Base-by-base conservation (phyloP, 345 rosid genomes). In the Mercurialis annua region DNA sequence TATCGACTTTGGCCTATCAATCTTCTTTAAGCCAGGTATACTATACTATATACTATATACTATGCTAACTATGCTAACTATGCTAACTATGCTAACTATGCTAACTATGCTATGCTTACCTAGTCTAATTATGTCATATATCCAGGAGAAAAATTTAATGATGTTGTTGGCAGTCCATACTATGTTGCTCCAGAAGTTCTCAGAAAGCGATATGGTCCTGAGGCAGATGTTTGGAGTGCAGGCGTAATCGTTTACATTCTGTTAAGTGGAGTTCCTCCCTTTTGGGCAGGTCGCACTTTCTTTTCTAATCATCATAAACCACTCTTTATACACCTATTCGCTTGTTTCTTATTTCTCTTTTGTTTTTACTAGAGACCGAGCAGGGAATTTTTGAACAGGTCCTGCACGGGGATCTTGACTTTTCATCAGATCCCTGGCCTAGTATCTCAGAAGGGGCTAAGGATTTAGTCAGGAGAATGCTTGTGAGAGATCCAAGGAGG, bases 161-260 rank as follows among this genome's bases (percentile, higher is more conserved):
- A 74, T 52, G 73, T 74, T 24, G 78, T 74, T 64, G 78, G 78
- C 49, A 74, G 78, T 24, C 78, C 78, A 11, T 74, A 74, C 33
- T 74, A 74, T 64, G 78, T 74, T 17, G 78, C 78, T 48, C 78
- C 78, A 29, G 78, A 74, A 66, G 73, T 74, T 49, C 48, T 74
- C 52, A 40, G 23, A 29, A 74, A 74, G 55, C 73, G 46, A 58
- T 74, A 74, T 69, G 73, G 78, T 23, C 70, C 61, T 10, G 70
- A 74, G 50, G 65, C 73, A 16, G 78, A 74, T 43, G 78, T 74
- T 18, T 74, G 78, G 78, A 74, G 78, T 74, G 78, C 78, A 21
- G 78, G 78, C 31, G 73, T 74, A 20, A 74, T 74, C 14, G 64
- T 69, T 57, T 74, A 74, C 62, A 74, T 74, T 53, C 65, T 74